These are phyloP conservation scores for Prunus fruticosa DNA, from an alignment of 306 rosid genomes.

Conservation along the genomic window DNA sequence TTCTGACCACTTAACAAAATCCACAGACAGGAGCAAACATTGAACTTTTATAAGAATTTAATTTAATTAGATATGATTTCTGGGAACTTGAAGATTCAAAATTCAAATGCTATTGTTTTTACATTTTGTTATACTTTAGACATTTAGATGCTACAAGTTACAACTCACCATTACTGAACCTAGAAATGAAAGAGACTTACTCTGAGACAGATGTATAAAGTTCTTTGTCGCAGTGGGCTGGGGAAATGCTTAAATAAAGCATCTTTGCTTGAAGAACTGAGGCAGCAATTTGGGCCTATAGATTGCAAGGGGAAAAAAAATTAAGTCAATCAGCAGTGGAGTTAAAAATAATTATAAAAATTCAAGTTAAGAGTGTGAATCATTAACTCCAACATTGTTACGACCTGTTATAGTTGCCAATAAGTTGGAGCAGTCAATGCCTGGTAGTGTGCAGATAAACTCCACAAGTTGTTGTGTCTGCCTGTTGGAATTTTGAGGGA, in stretches of 20 bases:
- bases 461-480: not conserved
- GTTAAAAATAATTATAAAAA: not conserved
- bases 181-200: conserved; percentile 35
- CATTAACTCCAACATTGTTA: not conserved
- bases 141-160: no score
- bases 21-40: not conserved
- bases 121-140: no score
- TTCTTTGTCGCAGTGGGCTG: conserved; percentile 72
- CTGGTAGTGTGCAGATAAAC: not conserved
- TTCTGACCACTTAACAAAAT: conserved; percentile 64
- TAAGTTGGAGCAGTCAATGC: not conserved
- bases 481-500: not conserved
- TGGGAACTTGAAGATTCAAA: not conserved
- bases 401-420: not conserved
- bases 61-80: not conserved
- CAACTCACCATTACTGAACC: not conserved
- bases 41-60: not conserved
- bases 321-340: not conserved
- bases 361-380: not conserved
- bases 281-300: conserved; percentile 45
- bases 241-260: conserved; percentile 51
- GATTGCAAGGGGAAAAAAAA: not conserved
- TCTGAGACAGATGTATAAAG: conserved; percentile 70
- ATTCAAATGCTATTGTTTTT: not conserved
- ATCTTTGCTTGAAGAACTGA: conserved; percentile 43